Percentiles rank a stretch among this genome's conserved stretches.
Evolutionary conservation across 208 protist species (phyloP).

Genomic region (Leishmania martiniquensis): DNA sequence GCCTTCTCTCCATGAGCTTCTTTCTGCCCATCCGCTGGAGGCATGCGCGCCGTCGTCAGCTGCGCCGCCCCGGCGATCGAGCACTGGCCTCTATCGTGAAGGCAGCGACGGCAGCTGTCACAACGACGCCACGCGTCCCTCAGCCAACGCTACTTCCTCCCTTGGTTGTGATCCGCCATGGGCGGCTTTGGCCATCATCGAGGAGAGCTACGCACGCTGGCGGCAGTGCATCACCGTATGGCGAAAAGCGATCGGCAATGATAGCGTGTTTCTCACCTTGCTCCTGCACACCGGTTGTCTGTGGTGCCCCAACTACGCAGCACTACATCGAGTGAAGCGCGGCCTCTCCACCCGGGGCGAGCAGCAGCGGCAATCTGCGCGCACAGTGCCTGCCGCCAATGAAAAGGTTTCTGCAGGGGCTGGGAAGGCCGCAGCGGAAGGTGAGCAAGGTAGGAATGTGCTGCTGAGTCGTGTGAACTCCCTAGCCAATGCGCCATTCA

Average conservation of each 20-base stretch:
- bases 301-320: conserved; percentile 57
- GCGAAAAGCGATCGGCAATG: conserved; percentile 67
- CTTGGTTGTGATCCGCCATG: background rate
- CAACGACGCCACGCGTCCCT: background rate
- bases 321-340: conserved; percentile 15
- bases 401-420: background rate
- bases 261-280: conserved; percentile 64
- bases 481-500: background rate
- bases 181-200: background rate
- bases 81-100: background rate
- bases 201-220: conserved; percentile 45
- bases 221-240: conserved; percentile 59
- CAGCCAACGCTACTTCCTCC: background rate
- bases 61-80: background rate
- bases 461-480: background rate
- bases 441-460: background rate
- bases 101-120: background rate
- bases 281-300: conserved; percentile 73
- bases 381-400: background rate
- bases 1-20: conserved; percentile 46
- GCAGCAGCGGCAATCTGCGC: background rate
- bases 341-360: background rate
- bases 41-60: background rate
- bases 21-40: conserved; percentile 21
- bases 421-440: background rate